Conservation (phyloP, 2,329 filamentous ascomycete genomes). For the Penicillium sp. region DNA sequence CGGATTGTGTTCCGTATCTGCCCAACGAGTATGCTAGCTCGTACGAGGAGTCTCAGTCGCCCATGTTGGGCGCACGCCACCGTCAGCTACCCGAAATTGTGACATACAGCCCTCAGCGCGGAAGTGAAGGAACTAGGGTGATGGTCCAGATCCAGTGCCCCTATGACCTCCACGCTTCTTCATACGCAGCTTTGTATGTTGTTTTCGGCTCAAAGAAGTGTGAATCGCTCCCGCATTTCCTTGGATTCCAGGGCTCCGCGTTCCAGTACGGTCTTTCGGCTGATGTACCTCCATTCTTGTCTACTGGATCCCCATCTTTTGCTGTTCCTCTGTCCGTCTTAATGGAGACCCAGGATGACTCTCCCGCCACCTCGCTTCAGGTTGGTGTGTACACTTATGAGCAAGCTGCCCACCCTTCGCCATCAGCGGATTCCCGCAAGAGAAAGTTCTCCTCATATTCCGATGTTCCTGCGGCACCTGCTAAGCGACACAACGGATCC, state of each 20-base stretch:
- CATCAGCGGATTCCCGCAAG: conserved; percentile 44
- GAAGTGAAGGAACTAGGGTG: conserved; percentile 61
- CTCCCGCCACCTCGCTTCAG: conserved; percentile 44
- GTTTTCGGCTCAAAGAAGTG: conserved; percentile 72
- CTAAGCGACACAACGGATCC: conserved; percentile 42
- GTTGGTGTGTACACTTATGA: conserved; percentile 57
- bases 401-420: conserved; percentile 36
- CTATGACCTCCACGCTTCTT: conserved; percentile 61
- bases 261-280: conserved; percentile 65
- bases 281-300: conserved; percentile 59
- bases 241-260: conserved; percentile 48
- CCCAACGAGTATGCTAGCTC: conserved; percentile 37
- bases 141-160: conserved; percentile 65
- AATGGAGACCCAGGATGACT: conserved; percentile 51
- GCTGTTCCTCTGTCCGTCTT: conserved; percentile 52
- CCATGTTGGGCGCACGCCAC: conserved; percentile 57
- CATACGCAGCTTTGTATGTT: conserved; percentile 50
- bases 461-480: conserved; percentile 39
- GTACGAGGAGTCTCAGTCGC: conserved; percentile 55
- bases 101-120: conserved; percentile 61
- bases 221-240: conserved; percentile 56
- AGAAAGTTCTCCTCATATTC: conserved; percentile 49
- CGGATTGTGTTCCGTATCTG: conserved; percentile 36
- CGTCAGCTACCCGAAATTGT: conserved; percentile 56
- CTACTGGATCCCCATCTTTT: conserved; percentile 48